A percentile compares a stretch with the other conserved stretches of the same genome.
Evolutionary conservation across 164 flowering plant species (phyloP).

Genomic region (Aristolochia fimbriata): DNA sequence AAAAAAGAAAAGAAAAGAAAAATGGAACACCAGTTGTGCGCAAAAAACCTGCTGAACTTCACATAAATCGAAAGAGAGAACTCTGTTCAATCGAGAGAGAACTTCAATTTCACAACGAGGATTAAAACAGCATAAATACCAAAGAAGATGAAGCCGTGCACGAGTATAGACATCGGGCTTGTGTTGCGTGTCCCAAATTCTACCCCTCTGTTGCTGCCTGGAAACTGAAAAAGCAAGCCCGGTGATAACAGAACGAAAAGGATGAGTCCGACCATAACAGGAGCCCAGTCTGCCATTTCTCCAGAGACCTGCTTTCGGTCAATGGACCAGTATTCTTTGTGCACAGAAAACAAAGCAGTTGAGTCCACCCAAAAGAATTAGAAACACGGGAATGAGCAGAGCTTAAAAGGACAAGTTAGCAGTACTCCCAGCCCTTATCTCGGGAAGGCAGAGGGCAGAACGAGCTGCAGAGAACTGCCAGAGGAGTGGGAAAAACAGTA

Average conservation of each 20-base stretch:
- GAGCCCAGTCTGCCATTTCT: slow-evolving; percentile 5
- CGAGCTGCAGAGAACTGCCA: too few species aligned
- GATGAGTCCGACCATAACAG: slow-evolving; percentile 1
- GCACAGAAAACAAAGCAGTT: not conserved
- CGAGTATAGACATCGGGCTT: slow-evolving; percentile 1
- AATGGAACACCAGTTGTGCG: too few species aligned
- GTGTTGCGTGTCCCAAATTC: slow-evolving; percentile 1
- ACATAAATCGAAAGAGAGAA: too few species aligned
- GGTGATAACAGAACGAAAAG: not conserved
- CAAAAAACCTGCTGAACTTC: too few species aligned
- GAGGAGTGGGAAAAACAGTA: too few species aligned
- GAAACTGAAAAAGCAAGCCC: slow-evolving; percentile 2
- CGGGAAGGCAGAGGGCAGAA: too few species aligned
- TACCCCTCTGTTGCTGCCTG: not conserved
- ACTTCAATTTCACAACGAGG: not conserved
- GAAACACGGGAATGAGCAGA: not conserved
- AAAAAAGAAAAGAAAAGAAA: too few species aligned
- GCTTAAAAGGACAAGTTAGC: too few species aligned
- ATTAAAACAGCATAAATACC: not conserved
- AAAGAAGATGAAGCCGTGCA: not conserved
- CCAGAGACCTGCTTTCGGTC: not conserved
- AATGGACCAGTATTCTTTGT: not conserved
- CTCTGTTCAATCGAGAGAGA: not conserved
- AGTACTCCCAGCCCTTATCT: too few species aligned
- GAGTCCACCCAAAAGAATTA: not conserved